Evolutionary conservation across 1,284 basidiomycete species (phyloP).

Genomic region (Pulveroboletus sp.): DNA sequence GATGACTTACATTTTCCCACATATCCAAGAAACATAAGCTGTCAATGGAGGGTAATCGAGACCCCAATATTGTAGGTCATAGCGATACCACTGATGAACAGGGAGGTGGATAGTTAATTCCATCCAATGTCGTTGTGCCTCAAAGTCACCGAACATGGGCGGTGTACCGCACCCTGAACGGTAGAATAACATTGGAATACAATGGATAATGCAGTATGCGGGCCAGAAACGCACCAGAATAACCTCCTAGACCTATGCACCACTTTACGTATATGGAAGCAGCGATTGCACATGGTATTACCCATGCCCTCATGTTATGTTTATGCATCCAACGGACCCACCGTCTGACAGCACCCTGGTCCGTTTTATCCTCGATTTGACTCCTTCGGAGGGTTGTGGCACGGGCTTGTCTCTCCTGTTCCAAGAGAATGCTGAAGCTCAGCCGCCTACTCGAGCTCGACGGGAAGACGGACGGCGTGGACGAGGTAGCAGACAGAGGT

Average conservation of each 20-base stretch:
- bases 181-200: slow-evolving; percentile 1
- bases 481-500: slow-evolving; percentile 47
- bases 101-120: slow-evolving; percentile 82
- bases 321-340: slow-evolving; percentile 80
- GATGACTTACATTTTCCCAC: slow-evolving; percentile 61
- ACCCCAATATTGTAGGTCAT: slow-evolving; percentile 89
- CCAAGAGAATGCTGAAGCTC: slow-evolving; percentile 42
- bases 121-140: slow-evolving; percentile 95
- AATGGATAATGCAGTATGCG: not conserved
- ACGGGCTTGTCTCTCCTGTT: slow-evolving; percentile 34
- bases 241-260: slow-evolving; percentile 72
- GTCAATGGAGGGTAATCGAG: slow-evolving; percentile 92
- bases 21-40: slow-evolving; percentile 83
- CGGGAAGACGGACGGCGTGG: slow-evolving; percentile 39
- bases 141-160: slow-evolving; percentile 90
- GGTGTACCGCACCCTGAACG: slow-evolving; percentile 62
- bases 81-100: slow-evolving; percentile 77
- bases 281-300: slow-evolving; percentile 54
- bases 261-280: slow-evolving; percentile 63
- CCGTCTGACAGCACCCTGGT: slow-evolving; percentile 54
- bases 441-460: slow-evolving; percentile 19
- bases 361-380: slow-evolving; percentile 25
- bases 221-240: slow-evolving; percentile 64
- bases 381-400: slow-evolving; percentile 13
- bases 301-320: slow-evolving; percentile 57